phyloP scores from a whole-genome alignment of 2,329 filamentous ascomycete genomes.

The Endocalyx cinctus region DNA sequence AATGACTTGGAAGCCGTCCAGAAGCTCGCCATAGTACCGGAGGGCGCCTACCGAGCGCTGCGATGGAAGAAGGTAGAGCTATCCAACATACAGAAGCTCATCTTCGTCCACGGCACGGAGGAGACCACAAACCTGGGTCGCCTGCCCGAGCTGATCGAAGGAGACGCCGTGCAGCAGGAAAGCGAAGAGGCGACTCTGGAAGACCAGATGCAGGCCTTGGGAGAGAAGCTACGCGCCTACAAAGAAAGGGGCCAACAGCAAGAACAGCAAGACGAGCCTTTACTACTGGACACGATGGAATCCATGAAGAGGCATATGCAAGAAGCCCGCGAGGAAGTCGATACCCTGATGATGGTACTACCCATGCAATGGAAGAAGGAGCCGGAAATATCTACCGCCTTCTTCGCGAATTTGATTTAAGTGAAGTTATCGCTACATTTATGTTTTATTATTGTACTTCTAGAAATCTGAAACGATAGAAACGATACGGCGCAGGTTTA shows the following conservation, averaged over 20 bases:
- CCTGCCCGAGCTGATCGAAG: constrained; percentile 21
- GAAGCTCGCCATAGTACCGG: constrained; percentile 26
- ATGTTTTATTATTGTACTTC: too few relatives aligned
- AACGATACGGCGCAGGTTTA: too few relatives aligned
- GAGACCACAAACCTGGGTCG: constrained; percentile 18
- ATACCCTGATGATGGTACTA: constrained; percentile 25
- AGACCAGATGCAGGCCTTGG: constrained; percentile 14
- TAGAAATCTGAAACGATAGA: too few relatives aligned
- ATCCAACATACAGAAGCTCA: constrained; percentile 23
- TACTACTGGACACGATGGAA: too few relatives aligned
- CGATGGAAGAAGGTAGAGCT: constrained; percentile 23
- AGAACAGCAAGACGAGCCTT: constrained; percentile 4
- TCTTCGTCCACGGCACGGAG: constrained; percentile 27
- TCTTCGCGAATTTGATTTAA: too few relatives aligned
- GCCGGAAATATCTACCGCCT: constrained; percentile 24
- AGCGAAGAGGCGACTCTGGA: constrained; percentile 15
- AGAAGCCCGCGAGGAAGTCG: constrained; percentile 25
- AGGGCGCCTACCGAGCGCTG: constrained; percentile 26
- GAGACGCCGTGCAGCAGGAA: constrained; percentile 17
- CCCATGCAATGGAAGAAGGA: constrained; percentile 24
- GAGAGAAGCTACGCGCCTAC: too few relatives aligned
- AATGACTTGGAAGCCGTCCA: constrained; percentile 19
- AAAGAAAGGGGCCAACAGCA: too few relatives aligned
- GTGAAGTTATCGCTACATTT: too few relatives aligned
- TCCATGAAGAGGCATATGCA: constrained; percentile 25